These are phyloP conservation scores for Monosporascus sp. DNA, from an alignment of 2,329 filamentous ascomycete genomes.

Conservation along the genomic window DNA sequence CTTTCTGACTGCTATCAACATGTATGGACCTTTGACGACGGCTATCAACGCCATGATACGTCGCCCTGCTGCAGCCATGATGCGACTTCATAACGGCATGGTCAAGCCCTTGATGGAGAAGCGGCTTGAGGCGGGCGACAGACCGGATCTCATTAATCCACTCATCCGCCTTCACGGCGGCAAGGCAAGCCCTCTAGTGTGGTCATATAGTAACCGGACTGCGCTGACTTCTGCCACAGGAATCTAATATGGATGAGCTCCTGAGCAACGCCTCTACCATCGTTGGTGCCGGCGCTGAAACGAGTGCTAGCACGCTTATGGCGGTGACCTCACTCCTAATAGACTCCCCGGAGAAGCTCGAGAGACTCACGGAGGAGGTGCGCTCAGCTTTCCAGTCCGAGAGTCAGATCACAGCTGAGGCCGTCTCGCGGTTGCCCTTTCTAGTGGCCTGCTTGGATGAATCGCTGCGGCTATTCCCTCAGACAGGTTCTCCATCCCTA, in stretches of 20 bases:
- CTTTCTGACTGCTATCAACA: slow-evolving; percentile 5
- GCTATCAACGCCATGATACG: slow-evolving; percentile 1
- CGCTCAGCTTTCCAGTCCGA: slow-evolving; percentile 30
- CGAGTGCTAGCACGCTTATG: slow-evolving; percentile 35
- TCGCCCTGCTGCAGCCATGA: background rate
- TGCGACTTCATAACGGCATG: background rate
- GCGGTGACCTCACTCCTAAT: slow-evolving; percentile 32
- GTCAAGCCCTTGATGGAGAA: slow-evolving; percentile 4
- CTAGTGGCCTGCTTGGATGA: slow-evolving; percentile 29
- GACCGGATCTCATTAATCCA: slow-evolving; percentile 5
- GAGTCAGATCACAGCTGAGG: slow-evolving; percentile 23
- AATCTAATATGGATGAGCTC: background rate
- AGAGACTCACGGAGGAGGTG: slow-evolving; percentile 33
- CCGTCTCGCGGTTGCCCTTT: slow-evolving; percentile 19
- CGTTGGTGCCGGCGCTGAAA: slow-evolving; percentile 40
- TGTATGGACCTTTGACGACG: slow-evolving; percentile 3
- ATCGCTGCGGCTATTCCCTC: slow-evolving; percentile 28
- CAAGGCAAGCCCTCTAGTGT: background rate
- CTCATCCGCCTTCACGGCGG: slow-evolving; percentile 3
- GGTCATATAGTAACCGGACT: background rate
- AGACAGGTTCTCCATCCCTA: slow-evolving; percentile 15
- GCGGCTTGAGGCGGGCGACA: slow-evolving; percentile 3
- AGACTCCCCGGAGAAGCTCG: slow-evolving; percentile 26
- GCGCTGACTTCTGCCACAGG: background rate
- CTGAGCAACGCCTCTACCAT: slow-evolving; percentile 5